Conservation (phyloP, 2,329 filamentous ascomycete genomes). For the Samsoniella hepiali region DNA sequence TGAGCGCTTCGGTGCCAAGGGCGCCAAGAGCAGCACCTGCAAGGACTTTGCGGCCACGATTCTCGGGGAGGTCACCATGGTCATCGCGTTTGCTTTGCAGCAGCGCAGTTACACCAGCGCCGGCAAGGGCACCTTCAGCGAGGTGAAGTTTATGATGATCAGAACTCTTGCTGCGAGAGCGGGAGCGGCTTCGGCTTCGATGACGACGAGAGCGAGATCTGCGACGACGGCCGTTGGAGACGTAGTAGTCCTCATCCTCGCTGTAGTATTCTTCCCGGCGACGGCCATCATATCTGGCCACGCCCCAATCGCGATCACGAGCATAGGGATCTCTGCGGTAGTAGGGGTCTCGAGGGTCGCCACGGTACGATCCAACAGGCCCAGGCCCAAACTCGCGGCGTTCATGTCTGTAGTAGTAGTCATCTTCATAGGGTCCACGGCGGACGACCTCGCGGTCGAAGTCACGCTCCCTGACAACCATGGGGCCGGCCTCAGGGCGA, state of each 20-base stretch:
- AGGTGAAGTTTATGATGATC: constrained; percentile 55
- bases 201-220: constrained; percentile 39
- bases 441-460: constrained; percentile 34
- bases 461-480: constrained; percentile 43
- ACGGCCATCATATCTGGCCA: constrained; percentile 38
- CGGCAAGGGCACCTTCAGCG: constrained; percentile 62
- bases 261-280: constrained; percentile 42
- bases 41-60: constrained; percentile 56
- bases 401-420: constrained; percentile 52
- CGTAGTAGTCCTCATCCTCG: constrained; percentile 50
- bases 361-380: constrained; percentile 35
- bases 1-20: constrained; percentile 58
- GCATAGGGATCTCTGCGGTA: constrained; percentile 27
- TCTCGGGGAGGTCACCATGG: constrained; percentile 47
- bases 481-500: constrained; percentile 42
- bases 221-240: constrained; percentile 42
- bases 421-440: constrained; percentile 40
- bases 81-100: constrained; percentile 52
- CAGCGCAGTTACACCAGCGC: constrained; percentile 59
- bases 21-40: constrained; percentile 62
- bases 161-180: constrained; percentile 47
- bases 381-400: constrained; percentile 35
- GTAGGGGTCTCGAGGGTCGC: constrained; percentile 27
- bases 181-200: constrained; percentile 43
- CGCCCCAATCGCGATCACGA: constrained; percentile 35